Evolutionary conservation across 2,329 filamentous ascomycete genomes (phyloP).

Genomic region (Proliferodiscus dingleyae): DNA sequence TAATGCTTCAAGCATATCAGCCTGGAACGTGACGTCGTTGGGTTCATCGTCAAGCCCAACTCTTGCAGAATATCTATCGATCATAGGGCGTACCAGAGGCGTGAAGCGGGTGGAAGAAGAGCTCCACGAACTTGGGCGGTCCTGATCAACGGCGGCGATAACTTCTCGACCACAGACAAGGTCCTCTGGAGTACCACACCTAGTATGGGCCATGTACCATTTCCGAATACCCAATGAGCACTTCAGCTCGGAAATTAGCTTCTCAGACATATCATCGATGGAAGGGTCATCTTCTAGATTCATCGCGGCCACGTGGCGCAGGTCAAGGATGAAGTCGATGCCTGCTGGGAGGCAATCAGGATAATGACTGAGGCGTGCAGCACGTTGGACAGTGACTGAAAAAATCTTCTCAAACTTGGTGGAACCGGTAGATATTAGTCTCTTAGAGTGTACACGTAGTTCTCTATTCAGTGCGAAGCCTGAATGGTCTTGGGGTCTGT

Average conservation of each 20-base stretch:
- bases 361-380: conserved; percentile 33
- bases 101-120: neutral
- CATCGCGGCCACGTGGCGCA: conserved; percentile 42
- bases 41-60: neutral
- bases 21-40: neutral
- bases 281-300: conserved; percentile 56
- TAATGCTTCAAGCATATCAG: neutral
- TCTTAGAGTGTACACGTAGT: conserved; percentile 43
- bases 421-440: conserved; percentile 43
- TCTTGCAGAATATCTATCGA: too few relatives aligned
- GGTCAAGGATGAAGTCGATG: conserved; percentile 56
- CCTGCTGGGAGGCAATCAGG: conserved; percentile 33
- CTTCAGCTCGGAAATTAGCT: conserved; percentile 53
- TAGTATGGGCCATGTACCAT: conserved; percentile 44
- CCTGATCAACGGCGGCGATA: neutral
- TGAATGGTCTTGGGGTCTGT: conserved; percentile 21
- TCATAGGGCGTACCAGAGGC: too few relatives aligned
- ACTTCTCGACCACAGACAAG: conserved; percentile 48
- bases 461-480: conserved; percentile 29
- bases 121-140: neutral
- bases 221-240: conserved; percentile 50
- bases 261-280: conserved; percentile 15
- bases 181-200: conserved; percentile 35
- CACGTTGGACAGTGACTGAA: conserved; percentile 38
- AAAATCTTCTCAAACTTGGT: conserved; percentile 44